A percentile compares a stretch with the other conserved stretches of the same genome.
Conservation (phyloP, 352 stramenopile genomes). For the Pythium dissotocum region DNA sequence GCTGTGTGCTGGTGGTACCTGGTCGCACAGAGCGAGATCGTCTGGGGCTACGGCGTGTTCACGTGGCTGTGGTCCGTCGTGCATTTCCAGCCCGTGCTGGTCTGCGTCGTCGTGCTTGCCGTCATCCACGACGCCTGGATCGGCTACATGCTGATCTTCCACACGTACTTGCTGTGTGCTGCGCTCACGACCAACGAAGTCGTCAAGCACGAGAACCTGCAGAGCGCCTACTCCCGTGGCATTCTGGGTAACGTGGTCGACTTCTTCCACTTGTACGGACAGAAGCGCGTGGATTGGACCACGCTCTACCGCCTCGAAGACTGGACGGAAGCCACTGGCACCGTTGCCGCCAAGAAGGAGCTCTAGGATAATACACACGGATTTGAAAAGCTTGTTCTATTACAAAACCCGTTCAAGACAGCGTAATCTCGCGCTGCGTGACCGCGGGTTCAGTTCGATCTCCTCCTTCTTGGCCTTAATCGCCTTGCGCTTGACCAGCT, state of each 20-base stretch:
- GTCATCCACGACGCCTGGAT: conserved; percentile 72
- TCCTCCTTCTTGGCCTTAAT: conserved; percentile 68
- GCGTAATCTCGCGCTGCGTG: conserved; percentile 68
- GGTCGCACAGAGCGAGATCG: conserved; percentile 16
- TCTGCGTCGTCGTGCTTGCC: conserved; percentile 52
- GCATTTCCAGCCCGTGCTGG: conserved; percentile 63
- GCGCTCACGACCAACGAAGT: conserved; percentile 81
- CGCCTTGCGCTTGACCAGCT: conserved; percentile 62
- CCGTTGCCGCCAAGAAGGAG: conserved; percentile 7
- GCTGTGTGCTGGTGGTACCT: conserved; percentile 47
- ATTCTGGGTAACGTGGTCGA: conserved; percentile 56
- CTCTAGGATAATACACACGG: conserved; percentile 32
- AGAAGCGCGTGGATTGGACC: conserved; percentile 52
- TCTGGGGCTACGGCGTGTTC: conserved; percentile 25
- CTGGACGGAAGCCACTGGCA: conserved; percentile 25
- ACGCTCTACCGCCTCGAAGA: conserved; percentile 59
- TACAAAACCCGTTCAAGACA: conserved; percentile 66
- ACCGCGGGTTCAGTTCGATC: conserved; percentile 61
- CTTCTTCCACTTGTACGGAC: conserved; percentile 50
- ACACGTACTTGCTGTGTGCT: conserved; percentile 58
- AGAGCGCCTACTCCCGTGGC: conserved; percentile 59
- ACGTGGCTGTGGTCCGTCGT: conserved; percentile 50
- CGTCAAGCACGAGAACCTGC: conserved; percentile 63
- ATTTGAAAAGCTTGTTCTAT: conserved; percentile 1
- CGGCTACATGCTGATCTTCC: conserved; percentile 69